Evolutionary conservation across 306 rosid species (phyloP).

Genomic region (Corylus avellana): DNA sequence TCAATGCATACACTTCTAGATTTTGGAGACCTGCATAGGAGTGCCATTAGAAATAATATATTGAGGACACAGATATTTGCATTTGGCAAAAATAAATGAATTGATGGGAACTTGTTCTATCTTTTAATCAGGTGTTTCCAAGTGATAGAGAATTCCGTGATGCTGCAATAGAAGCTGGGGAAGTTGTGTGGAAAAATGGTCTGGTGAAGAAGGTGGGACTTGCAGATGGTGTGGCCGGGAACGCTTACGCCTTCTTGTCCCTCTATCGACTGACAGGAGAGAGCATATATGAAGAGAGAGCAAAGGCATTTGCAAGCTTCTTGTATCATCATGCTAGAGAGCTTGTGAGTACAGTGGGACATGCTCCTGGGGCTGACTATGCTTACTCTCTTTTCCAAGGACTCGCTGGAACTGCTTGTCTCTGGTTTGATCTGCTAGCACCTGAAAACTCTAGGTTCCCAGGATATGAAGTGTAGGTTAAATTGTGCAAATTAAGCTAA

Average conservation of each 20-base stretch:
- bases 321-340: conserved; percentile 51
- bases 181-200: conserved; percentile 92
- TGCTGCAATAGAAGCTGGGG: conserved; percentile 97
- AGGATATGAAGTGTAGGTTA: conserved; percentile 64
- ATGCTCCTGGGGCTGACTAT: conserved; percentile 27
- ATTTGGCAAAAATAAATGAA: not conserved
- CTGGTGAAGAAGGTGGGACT: conserved; percentile 79
- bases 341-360: conserved; percentile 14
- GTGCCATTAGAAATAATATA: not conserved
- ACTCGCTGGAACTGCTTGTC: conserved; percentile 79
- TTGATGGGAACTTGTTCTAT: not conserved
- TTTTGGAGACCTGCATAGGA: not conserved
- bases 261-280: conserved; percentile 69
- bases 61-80: not conserved
- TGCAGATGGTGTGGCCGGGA: conserved; percentile 83
- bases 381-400: conserved; percentile 80
- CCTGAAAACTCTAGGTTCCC: conserved; percentile 76
- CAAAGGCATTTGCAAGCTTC: conserved; percentile 70
- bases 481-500: not conserved
- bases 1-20: not conserved
- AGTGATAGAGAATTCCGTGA: conserved; percentile 74
- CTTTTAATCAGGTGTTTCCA: conserved; percentile 54
- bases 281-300: conserved; percentile 68
- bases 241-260: conserved; percentile 80
- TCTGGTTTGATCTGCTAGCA: conserved; percentile 74